Percentiles rank a stretch among this genome's conserved stretches.
Conservation (phyloP, 1,139 yeast species). For the Magnusiomyces magnusii region DNA sequence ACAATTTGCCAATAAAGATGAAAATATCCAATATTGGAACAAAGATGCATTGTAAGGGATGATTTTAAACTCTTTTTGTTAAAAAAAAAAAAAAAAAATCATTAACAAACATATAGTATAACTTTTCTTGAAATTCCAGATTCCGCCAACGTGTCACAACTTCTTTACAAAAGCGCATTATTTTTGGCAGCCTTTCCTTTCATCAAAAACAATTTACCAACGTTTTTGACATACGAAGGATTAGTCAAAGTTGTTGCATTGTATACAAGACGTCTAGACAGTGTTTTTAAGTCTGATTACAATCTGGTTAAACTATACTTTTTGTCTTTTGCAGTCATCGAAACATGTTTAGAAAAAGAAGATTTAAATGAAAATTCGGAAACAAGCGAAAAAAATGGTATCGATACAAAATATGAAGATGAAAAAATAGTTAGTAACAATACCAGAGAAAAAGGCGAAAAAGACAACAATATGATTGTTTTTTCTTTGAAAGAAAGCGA, state of each 20-base stretch:
- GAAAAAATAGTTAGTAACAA: too few relatives aligned
- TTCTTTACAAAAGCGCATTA: slow-evolving; percentile 33
- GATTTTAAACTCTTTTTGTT: too few relatives aligned
- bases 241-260: slow-evolving; percentile 40
- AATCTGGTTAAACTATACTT: slow-evolving; percentile 37
- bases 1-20: slow-evolving; percentile 25
- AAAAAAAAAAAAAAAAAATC: not conserved
- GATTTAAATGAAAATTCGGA: not conserved
- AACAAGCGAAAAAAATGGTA: not conserved
- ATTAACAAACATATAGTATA: slow-evolving; percentile 21
- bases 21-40: slow-evolving; percentile 30
- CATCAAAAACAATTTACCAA: slow-evolving; percentile 29
- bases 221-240: slow-evolving; percentile 37
- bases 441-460: slow-evolving; percentile 8
- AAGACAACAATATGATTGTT: slow-evolving; percentile 21
- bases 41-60: slow-evolving; percentile 26
- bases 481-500: slow-evolving; percentile 20
- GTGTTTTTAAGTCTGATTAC: slow-evolving; percentile 32
- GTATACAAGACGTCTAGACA: slow-evolving; percentile 32
- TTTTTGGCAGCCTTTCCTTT: slow-evolving; percentile 42
- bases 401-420: too few relatives aligned
- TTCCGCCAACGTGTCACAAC: slow-evolving; percentile 27
- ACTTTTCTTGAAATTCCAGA: slow-evolving; percentile 26
- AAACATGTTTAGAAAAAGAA: slow-evolving; percentile 9
- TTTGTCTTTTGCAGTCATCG: slow-evolving; percentile 33